phyloP scores from a whole-genome alignment of 1,284 basidiomycete species.

The Trametes polyzona region DNA sequence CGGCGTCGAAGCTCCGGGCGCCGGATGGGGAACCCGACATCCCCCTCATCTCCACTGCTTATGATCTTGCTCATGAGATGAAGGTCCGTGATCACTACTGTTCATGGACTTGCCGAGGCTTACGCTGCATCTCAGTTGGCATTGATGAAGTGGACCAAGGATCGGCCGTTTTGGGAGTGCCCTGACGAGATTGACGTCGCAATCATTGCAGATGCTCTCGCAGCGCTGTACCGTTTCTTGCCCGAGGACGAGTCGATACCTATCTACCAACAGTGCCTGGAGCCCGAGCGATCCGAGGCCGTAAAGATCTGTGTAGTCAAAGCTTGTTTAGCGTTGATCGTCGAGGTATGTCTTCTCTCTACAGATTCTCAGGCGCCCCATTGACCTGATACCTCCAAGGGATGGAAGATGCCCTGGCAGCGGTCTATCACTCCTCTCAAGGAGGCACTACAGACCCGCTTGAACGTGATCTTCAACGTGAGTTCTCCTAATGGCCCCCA shows the following conservation, averaged over 20 bases:
- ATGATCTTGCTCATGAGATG: slow-evolving; percentile 79
- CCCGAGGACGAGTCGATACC: slow-evolving; percentile 61
- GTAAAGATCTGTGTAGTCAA: slow-evolving; percentile 81
- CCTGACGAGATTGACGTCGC: slow-evolving; percentile 77
- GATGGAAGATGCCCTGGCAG: slow-evolving; percentile 63
- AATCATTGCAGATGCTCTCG: slow-evolving; percentile 77
- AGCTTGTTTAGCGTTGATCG: slow-evolving; percentile 59
- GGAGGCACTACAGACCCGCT: slow-evolving; percentile 47
- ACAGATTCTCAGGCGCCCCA: neutral
- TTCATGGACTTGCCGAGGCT: neutral
- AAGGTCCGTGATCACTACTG: slow-evolving; percentile 53
- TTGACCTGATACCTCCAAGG: slow-evolving; percentile 37
- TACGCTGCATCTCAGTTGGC: slow-evolving; percentile 40
- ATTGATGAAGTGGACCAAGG: slow-evolving; percentile 51
- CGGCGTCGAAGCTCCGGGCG: slow-evolving; percentile 71
- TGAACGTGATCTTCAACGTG: slow-evolving; percentile 62
- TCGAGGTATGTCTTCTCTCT: slow-evolving; percentile 36
- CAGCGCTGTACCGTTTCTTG: slow-evolving; percentile 72
- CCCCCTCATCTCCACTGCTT: slow-evolving; percentile 69
- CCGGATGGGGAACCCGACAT: slow-evolving; percentile 58
- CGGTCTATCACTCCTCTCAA: slow-evolving; percentile 52
- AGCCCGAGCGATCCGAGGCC: slow-evolving; percentile 77
- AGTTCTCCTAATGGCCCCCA: slow-evolving; percentile 14
- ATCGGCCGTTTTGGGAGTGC: slow-evolving; percentile 73
- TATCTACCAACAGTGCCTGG: slow-evolving; percentile 66